Conservation (phyloP, 1,139 yeast species). For the Lodderomyces elongisporus region DNA sequence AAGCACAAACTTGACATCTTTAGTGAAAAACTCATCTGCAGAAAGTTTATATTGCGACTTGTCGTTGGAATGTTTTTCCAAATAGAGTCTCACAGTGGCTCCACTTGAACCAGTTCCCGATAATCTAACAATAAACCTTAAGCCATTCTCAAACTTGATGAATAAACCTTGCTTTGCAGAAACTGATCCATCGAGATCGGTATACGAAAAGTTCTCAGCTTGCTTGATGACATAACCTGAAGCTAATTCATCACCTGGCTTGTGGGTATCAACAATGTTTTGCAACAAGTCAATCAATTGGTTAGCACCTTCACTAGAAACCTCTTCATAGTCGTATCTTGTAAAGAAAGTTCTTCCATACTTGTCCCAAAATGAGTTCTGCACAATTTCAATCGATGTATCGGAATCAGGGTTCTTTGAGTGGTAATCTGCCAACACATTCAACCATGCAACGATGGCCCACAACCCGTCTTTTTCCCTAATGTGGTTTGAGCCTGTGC, state of each 20-base stretch:
- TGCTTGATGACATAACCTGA: conserved; percentile 55
- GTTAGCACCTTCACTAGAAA: conserved; percentile 69
- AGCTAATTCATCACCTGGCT: conserved; percentile 41
- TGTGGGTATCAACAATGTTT: conserved; percentile 26
- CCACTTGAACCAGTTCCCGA: conserved; percentile 99
- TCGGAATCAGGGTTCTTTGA: conserved; percentile 49
- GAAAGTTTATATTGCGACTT: conserved; percentile 39
- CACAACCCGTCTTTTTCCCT: conserved; percentile 97
- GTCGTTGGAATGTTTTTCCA: conserved; percentile 78
- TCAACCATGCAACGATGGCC: conserved; percentile 98
- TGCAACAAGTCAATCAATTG: conserved; percentile 59
- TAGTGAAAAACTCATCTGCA: conserved; percentile 67
- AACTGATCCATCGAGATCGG: conserved; percentile 91
- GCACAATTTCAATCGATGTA: conserved; percentile 68
- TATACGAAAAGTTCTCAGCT: conserved; percentile 86
- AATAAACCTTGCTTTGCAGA: conserved; percentile 89
- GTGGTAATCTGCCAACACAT: conserved; percentile 81
- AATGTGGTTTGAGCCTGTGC: conserved; percentile 96
- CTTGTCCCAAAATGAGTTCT: conserved; percentile 79
- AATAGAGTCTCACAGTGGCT: conserved; percentile 89
- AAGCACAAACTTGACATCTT: conserved; percentile 61
- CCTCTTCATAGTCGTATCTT: conserved; percentile 89
- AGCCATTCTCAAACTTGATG: conserved; percentile 76
- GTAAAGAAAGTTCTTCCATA: conserved; percentile 98
- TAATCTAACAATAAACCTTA: conserved; percentile 82